A percentile compares a stretch with the other conserved stretches of the same genome.
Evolutionary conservation across 371 early-diverging fungal genomes (phyloP).

Genomic region (Fennellomyces sp.): DNA sequence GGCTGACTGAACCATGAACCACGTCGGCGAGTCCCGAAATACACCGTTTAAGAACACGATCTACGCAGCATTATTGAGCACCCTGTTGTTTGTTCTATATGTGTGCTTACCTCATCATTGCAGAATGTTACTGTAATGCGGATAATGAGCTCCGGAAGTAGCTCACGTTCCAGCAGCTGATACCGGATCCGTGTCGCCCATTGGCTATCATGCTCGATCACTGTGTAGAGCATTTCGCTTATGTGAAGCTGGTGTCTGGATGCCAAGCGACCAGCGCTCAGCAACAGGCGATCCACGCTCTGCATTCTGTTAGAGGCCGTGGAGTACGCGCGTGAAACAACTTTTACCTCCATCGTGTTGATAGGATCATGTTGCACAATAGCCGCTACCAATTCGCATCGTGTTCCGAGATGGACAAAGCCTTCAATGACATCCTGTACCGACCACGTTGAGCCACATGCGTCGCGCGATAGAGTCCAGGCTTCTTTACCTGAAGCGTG

Average conservation of each 20-base stretch:
- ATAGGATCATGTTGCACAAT: slow-evolving; percentile 18
- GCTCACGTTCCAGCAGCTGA: slow-evolving; percentile 33
- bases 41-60: slow-evolving; percentile 41
- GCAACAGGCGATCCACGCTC: slow-evolving; percentile 26
- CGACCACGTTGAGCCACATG: neutral
- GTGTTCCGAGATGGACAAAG: slow-evolving; percentile 34
- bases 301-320: too few species aligned
- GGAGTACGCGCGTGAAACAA: too few species aligned
- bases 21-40: slow-evolving; percentile 32
- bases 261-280: slow-evolving; percentile 22
- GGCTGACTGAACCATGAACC: slow-evolving; percentile 42
- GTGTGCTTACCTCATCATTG: slow-evolving; percentile 30
- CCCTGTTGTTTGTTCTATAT: neutral
- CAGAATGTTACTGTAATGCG: slow-evolving; percentile 37
- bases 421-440: slow-evolving; percentile 33
- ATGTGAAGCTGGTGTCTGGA: slow-evolving; percentile 28
- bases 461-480: too few species aligned
- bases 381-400: slow-evolving; percentile 26
- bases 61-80: slow-evolving; percentile 7
- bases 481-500: slow-evolving; percentile 8
- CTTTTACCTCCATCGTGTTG: slow-evolving; percentile 20
- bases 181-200: slow-evolving; percentile 30
- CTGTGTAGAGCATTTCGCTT: slow-evolving; percentile 40
- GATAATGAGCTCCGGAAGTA: slow-evolving; percentile 41
- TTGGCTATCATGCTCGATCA: slow-evolving; percentile 31